These are phyloP conservation scores for Boechera divaricarpa DNA, from an alignment of 345 rosid species.

Conservation along the genomic window DNA sequence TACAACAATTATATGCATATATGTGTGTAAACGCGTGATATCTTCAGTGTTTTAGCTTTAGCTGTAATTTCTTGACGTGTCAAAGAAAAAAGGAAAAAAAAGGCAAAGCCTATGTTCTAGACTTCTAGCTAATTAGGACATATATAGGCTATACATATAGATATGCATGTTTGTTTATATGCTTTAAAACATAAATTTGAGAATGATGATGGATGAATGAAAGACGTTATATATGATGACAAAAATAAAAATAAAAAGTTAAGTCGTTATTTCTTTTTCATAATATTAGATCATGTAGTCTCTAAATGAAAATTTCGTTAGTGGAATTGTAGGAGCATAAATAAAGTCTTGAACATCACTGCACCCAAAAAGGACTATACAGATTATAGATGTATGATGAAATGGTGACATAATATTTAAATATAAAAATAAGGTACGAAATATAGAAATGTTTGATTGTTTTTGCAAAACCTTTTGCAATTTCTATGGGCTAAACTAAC, in stretches of 20 bases:
- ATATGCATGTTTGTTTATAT: conserved; percentile 30
- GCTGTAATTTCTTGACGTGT: conserved; percentile 30
- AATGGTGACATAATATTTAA: conserved; percentile 15
- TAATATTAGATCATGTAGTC: conserved; percentile 13
- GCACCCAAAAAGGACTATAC: conserved; percentile 36
- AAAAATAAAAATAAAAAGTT: background rate
- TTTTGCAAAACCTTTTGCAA: conserved; percentile 26
- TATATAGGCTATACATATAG: conserved; percentile 17
- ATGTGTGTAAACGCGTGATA: conserved; percentile 30
- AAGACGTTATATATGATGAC: conserved; percentile 37
- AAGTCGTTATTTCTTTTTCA: conserved; percentile 21
- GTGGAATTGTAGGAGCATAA: conserved; percentile 41
- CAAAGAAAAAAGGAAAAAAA: conserved; percentile 3
- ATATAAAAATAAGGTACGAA: conserved; percentile 6
- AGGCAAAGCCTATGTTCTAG: conserved; percentile 42
- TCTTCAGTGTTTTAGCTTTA: background rate
- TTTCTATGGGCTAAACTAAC: conserved; percentile 32
- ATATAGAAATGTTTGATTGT: conserved; percentile 30
- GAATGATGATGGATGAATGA: conserved; percentile 21
- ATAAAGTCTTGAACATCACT: conserved; percentile 39
- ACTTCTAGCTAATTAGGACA: conserved; percentile 35
- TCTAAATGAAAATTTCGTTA: conserved; percentile 11
- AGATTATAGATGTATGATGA: conserved; percentile 17
- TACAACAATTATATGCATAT: conserved; percentile 1
- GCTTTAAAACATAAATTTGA: conserved; percentile 9